Percentiles rank a stretch among this genome's conserved stretches.
Conservation (phyloP, 176 grass and related monocot species). For the Oropetium thomaeum region DNA sequence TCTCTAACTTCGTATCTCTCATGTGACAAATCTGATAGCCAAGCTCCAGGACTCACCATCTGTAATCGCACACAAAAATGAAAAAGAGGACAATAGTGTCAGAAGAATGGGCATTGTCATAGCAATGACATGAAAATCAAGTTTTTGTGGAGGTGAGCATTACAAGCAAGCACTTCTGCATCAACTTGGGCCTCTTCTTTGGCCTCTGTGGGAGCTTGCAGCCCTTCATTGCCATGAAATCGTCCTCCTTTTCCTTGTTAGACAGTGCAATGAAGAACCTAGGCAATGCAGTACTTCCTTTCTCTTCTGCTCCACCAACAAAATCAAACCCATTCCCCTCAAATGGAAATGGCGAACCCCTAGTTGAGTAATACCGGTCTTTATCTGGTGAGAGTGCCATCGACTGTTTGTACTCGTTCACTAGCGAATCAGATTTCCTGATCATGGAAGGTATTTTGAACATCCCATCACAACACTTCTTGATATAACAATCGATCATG, state of each 20-base stretch:
- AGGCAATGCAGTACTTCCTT: slow-evolving; percentile 43
- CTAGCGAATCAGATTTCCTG: slow-evolving; percentile 60
- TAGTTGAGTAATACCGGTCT: slow-evolving; percentile 87
- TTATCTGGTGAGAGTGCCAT: slow-evolving; percentile 67
- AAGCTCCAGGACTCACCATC: slow-evolving; percentile 90
- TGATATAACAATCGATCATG: not conserved
- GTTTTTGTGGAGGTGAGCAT: not conserved
- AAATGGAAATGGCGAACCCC: slow-evolving; percentile 62
- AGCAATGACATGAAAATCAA: not conserved
- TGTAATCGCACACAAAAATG: slow-evolving; percentile 21
- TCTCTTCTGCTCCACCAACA: slow-evolving; percentile 53
- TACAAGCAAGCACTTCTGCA: slow-evolving; percentile 95
- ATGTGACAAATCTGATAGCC: slow-evolving; percentile 91
- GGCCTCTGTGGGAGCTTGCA: slow-evolving; percentile 97
- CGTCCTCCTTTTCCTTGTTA: slow-evolving; percentile 99
- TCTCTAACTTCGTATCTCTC: slow-evolving; percentile 97
- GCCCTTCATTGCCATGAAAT: slow-evolving; percentile 98
- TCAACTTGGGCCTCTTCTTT: slow-evolving; percentile 94
- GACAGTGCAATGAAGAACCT: slow-evolving; percentile 94
- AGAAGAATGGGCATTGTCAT: not conserved
- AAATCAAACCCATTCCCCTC: slow-evolving; percentile 56
- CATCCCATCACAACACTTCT: not conserved
- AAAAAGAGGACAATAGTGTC: not conserved
- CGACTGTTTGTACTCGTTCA: slow-evolving; percentile 51
- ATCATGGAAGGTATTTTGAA: not conserved